phyloP scores from a whole-genome alignment of 202 grass and related monocot genomes.

The Elaeis oleifera region DNA sequence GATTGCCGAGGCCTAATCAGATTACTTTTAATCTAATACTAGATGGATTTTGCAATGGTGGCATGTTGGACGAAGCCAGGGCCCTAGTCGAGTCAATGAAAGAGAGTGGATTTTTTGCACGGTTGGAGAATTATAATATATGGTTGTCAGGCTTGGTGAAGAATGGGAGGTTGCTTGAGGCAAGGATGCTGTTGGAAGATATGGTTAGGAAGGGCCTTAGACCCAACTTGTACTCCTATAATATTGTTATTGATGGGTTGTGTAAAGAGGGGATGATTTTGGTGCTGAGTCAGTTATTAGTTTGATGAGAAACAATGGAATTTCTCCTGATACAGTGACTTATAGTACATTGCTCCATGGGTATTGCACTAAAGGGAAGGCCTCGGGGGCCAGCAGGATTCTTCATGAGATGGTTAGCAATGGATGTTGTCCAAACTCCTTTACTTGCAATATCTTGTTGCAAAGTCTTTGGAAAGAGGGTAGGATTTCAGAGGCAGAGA shows the following conservation, averaged over 20 bases:
- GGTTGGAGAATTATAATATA: constrained; percentile 67
- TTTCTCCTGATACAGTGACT: constrained; percentile 72
- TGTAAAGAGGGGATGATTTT: constrained; percentile 74
- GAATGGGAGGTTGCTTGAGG: constrained; percentile 51
- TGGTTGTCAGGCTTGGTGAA: constrained; percentile 80
- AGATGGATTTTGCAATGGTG: constrained; percentile 64
- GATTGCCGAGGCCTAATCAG: constrained; percentile 66
- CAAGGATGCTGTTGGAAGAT: constrained; percentile 49
- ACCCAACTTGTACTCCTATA: constrained; percentile 71
- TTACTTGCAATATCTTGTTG: constrained; percentile 76
- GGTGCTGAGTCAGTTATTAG: constrained; percentile 57
- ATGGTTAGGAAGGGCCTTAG: constrained; percentile 61
- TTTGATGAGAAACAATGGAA: constrained; percentile 58
- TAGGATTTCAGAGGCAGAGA: constrained; percentile 55
- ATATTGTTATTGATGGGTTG: constrained; percentile 77
- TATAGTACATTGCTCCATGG: constrained; percentile 79
- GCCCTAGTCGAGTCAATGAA: constrained; percentile 73
- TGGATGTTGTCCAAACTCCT: constrained; percentile 53
- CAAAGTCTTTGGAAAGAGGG: constrained; percentile 84
- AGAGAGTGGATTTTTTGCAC: constrained; percentile 57
- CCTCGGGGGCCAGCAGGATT: constrained; percentile 47
- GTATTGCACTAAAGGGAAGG: constrained; percentile 64
- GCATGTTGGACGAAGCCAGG: constrained; percentile 70
- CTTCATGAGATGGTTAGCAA: constrained; percentile 65
- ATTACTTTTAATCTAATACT: constrained; percentile 84